Evolutionary conservation across 257 asterid genomes (phyloP).

Genomic region (Solanum dulcamara): DNA sequence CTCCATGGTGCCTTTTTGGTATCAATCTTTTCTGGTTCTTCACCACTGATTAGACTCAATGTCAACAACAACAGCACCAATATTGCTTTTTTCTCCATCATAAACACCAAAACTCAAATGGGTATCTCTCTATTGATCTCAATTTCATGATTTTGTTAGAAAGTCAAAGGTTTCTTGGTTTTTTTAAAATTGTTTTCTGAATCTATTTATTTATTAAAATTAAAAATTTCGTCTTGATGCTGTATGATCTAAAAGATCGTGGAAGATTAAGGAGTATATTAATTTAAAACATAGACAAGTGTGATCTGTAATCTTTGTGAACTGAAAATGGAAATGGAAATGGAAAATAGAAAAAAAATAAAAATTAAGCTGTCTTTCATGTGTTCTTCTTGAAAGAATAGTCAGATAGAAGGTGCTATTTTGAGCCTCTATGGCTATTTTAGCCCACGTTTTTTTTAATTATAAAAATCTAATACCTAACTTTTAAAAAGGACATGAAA

Average conservation of each 20-base stretch:
- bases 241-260: background rate
- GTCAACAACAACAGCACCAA: constrained; percentile 13
- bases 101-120: constrained; percentile 18
- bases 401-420: background rate
- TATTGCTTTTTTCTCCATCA: constrained; percentile 12
- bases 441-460: background rate
- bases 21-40: constrained; percentile 11
- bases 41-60: constrained; percentile 20
- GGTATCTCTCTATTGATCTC: background rate
- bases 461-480: background rate
- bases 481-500: background rate
- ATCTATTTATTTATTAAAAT: background rate
- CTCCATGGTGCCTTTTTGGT: constrained; percentile 47
- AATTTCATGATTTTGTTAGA: background rate
- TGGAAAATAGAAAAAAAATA: no score
- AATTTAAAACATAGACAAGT: background rate
- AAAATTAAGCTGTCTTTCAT: background rate
- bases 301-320: background rate
- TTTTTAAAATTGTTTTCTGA: background rate
- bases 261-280: background rate
- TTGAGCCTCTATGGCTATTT: background rate
- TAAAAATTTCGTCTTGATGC: background rate
- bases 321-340: background rate
- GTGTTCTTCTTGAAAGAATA: background rate
- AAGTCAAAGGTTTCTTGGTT: background rate